Base-by-base conservation (phyloP, 768 basidiomycete genomes). In the Boletellus emodensis region DNA sequence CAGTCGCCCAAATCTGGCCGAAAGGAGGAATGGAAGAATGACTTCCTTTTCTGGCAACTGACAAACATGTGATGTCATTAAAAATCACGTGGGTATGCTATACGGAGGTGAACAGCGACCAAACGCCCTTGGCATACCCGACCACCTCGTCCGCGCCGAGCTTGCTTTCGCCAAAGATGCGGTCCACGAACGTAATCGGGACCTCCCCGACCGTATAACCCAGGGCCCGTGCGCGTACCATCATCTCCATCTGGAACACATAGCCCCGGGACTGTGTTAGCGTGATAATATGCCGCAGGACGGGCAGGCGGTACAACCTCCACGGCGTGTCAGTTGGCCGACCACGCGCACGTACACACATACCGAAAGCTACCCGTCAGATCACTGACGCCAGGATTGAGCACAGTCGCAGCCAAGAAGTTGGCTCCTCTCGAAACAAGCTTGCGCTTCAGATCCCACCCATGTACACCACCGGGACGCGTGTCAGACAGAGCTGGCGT, bases 161-260 rank as follows among this genome's bases (percentile, higher is more conserved):
- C 71, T 95, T 95, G 67, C 90, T 93, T 71, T 94, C 91, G 1
- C 93, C 93, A 66, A 87, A 94, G 62, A 95, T 85, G 34, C 93
- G 81, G 71, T 95, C 93, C 40, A 94, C 93, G 61, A 95, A 95
- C 3, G 92, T 95, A 55, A 95, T 95, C 1, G 93, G 93, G 22
- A 95, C 80, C 67, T 95, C 93, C 4, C 91, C 93, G 0, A 95
- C 83, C 4, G 78, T 82, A 69, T 92, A 94, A 6, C 90, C 91
- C 48, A 90, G 71, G 2, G 87, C 82, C 18, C 84, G 79, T 5
- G 93, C 93, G 1, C 93, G 81, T 17, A 92, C 93, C 80, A 94
- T 94, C 86, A 94, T 95, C 66, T 95, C 93, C 93, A 95, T 95
- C 75, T 95, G 93, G 75, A 95, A 94, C 28, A 95, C 93, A 60